phyloP scores from a whole-genome alignment of 352 stramenopile genomes.

The Phytopythium vexans region DNA sequence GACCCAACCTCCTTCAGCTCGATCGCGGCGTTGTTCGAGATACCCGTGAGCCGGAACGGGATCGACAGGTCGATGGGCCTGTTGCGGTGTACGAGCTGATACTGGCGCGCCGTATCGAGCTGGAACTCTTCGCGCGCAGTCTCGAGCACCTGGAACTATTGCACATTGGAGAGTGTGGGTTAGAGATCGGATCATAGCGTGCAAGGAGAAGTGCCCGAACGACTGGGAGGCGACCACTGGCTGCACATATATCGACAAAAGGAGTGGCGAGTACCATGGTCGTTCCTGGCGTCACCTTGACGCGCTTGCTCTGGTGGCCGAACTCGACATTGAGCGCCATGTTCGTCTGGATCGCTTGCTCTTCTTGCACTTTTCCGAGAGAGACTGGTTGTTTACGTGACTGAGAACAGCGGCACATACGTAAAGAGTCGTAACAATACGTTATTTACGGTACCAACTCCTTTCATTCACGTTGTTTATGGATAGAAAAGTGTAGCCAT shows the following conservation, averaged over 20 bases:
- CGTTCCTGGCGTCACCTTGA: conserved; percentile 67
- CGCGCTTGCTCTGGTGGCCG: conserved; percentile 65
- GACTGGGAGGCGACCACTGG: too few species aligned
- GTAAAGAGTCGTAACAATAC: not conserved
- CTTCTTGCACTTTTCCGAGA: not conserved
- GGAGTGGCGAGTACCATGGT: conserved; percentile 50
- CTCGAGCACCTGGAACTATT: conserved; percentile 75
- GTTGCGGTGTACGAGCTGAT: conserved; percentile 65
- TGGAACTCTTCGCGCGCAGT: conserved; percentile 51
- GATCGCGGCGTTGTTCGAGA: conserved; percentile 80
- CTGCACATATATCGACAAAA: not conserved
- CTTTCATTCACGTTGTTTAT: too few species aligned
- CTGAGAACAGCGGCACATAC: too few species aligned
- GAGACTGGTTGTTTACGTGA: too few species aligned
- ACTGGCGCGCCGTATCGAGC: conserved; percentile 37
- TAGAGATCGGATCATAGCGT: not conserved
- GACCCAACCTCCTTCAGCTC: conserved; percentile 44
- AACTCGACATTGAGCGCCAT: conserved; percentile 83
- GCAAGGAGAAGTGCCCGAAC: not conserved
- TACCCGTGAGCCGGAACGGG: conserved; percentile 80
- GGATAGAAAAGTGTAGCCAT: too few species aligned
- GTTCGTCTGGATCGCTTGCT: not conserved
- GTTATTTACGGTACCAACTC: not conserved
- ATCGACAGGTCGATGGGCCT: conserved; percentile 72
- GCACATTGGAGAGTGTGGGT: not conserved